phyloP scores from a whole-genome alignment of 345 rosid species.

The Heritiera littoralis region DNA sequence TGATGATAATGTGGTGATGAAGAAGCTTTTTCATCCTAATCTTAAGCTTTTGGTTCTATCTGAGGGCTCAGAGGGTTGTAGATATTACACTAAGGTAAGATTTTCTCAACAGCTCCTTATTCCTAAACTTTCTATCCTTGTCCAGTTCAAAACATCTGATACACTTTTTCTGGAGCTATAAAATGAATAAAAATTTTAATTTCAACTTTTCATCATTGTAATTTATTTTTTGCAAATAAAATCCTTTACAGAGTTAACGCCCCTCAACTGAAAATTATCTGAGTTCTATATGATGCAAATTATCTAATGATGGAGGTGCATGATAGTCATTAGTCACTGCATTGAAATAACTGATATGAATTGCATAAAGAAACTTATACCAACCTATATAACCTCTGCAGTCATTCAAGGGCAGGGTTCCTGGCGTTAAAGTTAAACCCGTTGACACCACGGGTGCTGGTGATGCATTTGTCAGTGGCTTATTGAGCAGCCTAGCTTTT shows the following conservation, averaged over 20 bases:
- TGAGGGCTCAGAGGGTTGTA: constrained; percentile 89
- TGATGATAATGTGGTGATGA: constrained; percentile 65
- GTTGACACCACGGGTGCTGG: constrained; percentile 92
- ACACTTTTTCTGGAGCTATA: not conserved
- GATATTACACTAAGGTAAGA: constrained; percentile 88
- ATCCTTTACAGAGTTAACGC: not conserved
- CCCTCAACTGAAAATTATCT: not conserved
- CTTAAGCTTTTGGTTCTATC: constrained; percentile 86
- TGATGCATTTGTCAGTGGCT: constrained; percentile 77
- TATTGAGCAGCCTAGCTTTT: constrained; percentile 61
- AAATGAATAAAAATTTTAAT: not conserved
- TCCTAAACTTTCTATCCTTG: not conserved
- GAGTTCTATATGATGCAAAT: not conserved
- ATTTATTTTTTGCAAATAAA: not conserved
- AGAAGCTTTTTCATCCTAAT: constrained; percentile 72
- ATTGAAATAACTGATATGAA: not conserved
- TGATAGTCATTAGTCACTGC: not conserved
- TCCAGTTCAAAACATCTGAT: too few relatives aligned
- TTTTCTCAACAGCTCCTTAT: not conserved
- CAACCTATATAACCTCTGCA: constrained; percentile 26
- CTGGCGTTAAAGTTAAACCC: constrained; percentile 61
- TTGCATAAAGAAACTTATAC: not conserved
- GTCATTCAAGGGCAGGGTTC: constrained; percentile 74
- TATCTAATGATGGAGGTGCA: not conserved
- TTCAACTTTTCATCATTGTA: not conserved